Evolutionary conservation across 345 rosid genomes (phyloP), one percentile per base, ranked within the genome.

Genomic region (Citrus hindsii): DNA sequence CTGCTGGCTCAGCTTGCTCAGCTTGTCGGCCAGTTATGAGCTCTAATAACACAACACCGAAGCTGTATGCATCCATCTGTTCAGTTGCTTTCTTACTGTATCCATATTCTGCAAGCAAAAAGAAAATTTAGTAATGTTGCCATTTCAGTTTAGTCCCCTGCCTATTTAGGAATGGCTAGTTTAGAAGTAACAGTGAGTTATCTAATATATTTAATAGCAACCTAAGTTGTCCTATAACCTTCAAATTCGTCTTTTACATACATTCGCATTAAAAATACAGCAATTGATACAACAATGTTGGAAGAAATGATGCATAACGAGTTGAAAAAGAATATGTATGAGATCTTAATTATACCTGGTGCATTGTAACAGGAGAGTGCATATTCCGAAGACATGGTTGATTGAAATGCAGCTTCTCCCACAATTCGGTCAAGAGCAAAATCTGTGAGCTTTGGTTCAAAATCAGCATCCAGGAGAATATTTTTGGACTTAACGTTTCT

Each of bases 41-140:
- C 83, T 95, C 98, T 46, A 95, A 74, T 28, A 95, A 83, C 81
- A 93, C 92, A 28, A 95, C 94, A 37, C 99, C 99, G 40, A 86
- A 93, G 87, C 97, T 87, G 89, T 95, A 93, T 53, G 92, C 94
- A 79, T 95, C 98, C 92, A 88, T 88, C 76, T 91, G 89, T 79
- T 92, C 97, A 0, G 92, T 92, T 67, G 97, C 90, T 84, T 89
- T 91, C 90, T 93, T 93, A 79, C 87, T 84, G 85, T 91, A 90
- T 74, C 85, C 88, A 69, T 76, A 79, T 83, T 93, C 98, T 95
- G 93, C 82, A 88, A 75, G 80, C 72, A 62, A n/a, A 51, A 79
- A 27, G 35, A n/a, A 2, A 55, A 9, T 46, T 46, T 16, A 46
- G 51, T 46, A 46, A 46, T 46, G 18, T 46, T 13, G 5, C 51